Percentiles rank a stretch among this genome's conserved stretches.
phyloP scores from a whole-genome alignment of 176 grass and related monocot species.

The Aegilops sharonensis region DNA sequence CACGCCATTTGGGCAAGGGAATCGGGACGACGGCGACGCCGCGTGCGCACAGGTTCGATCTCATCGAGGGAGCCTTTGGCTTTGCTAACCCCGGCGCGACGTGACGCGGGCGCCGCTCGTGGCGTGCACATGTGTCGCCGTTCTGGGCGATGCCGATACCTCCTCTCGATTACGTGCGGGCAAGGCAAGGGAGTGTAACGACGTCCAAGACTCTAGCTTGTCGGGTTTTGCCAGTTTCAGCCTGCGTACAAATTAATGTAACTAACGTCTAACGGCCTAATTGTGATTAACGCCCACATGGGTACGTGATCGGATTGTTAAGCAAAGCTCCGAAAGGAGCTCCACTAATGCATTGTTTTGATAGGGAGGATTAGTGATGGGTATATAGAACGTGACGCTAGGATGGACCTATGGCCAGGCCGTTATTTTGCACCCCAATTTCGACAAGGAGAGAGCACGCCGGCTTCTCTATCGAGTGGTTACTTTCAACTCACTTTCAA shows the following conservation, averaged over 20 bases:
- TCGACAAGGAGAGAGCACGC: no score
- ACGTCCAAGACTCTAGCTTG: not conserved
- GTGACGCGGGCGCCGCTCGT: not conserved
- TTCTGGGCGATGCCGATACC: not conserved
- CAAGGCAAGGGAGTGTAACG: not conserved
- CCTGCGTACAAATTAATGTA: not conserved
- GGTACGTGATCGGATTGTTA: not conserved
- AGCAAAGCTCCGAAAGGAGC: not conserved
- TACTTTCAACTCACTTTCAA: no score
- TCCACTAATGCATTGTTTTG: not conserved
- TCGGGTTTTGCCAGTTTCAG: not conserved
- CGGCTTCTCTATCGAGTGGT: no score
- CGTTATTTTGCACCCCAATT: no score
- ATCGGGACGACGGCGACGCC: not conserved
- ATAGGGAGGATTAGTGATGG: no score
- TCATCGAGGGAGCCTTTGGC: not conserved
- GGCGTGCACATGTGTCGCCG: conserved; percentile 20
- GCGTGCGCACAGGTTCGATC: conserved; percentile 23
- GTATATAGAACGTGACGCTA: not conserved
- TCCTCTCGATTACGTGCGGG: not conserved
- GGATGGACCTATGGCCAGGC: not conserved
- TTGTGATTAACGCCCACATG: not conserved
- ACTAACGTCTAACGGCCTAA: not conserved
- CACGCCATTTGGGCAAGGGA: conserved; percentile 6
- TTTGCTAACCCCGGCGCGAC: not conserved